Percentiles rank a stretch among this genome's conserved stretches.
Conservation (phyloP, 306 rosid species). For the Quercus bicolor region DNA sequence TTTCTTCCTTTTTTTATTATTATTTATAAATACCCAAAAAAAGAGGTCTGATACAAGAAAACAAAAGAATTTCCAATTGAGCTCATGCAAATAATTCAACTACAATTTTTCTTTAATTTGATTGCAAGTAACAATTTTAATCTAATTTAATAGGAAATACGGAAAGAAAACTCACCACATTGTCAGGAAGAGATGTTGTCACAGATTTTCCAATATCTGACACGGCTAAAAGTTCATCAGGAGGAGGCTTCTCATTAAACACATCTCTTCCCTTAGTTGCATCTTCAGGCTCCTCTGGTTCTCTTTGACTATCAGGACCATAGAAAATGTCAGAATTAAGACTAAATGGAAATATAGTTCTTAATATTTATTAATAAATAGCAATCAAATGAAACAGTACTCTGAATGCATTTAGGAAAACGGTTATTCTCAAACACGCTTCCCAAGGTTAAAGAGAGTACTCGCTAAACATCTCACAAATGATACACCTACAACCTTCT, state of each 20-base stretch:
- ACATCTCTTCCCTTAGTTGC: slow-evolving; percentile 98
- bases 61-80: background rate
- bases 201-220: slow-evolving; percentile 92
- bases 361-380: slow-evolving; percentile 14
- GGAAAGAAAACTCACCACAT: slow-evolving; percentile 65
- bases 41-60: background rate
- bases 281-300: slow-evolving; percentile 99
- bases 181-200: slow-evolving; percentile 94
- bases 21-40: too few species aligned
- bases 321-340: slow-evolving; percentile 22
- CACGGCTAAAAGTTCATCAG: slow-evolving; percentile 93
- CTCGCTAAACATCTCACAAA: background rate
- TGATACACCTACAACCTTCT: background rate
- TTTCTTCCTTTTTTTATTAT: too few species aligned
- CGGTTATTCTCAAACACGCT: background rate
- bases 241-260: slow-evolving; percentile 95
- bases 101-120: slow-evolving; percentile 2
- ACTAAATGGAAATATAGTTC: slow-evolving; percentile 10
- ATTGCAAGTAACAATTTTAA: background rate
- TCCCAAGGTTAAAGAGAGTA: background rate
- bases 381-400: slow-evolving; percentile 4
- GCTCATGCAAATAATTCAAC: background rate
- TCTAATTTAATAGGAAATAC: slow-evolving; percentile 2
- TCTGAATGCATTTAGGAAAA: slow-evolving; percentile 11
- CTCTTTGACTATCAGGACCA: slow-evolving; percentile 67